Conservation (phyloP, 352 stramenopile genomes). For the Peronospora destructor region DNA sequence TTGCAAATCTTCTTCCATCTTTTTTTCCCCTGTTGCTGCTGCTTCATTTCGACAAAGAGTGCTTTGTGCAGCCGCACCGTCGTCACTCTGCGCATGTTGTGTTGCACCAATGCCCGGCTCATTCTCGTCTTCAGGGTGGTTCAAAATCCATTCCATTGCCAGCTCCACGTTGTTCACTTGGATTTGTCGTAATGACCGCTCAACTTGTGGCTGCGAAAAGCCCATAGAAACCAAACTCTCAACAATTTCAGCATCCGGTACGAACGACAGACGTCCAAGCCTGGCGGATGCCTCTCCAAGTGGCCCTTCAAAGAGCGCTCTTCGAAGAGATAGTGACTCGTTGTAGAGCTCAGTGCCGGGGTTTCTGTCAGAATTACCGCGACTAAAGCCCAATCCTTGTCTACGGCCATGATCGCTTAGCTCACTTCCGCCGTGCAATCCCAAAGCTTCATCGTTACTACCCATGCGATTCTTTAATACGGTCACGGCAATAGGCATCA, state of each 20-base stretch:
- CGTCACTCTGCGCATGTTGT: slow-evolving; percentile 19
- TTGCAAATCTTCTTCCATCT: slow-evolving; percentile 42
- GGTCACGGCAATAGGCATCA: slow-evolving; percentile 65
- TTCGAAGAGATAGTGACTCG: slow-evolving; percentile 39
- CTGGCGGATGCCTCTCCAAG: slow-evolving; percentile 13
- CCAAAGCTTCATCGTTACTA: slow-evolving; percentile 22
- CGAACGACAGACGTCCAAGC: slow-evolving; percentile 56
- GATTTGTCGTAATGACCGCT: slow-evolving; percentile 85
- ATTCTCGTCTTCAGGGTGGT: slow-evolving; percentile 77
- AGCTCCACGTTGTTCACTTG: slow-evolving; percentile 91
- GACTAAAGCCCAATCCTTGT: slow-evolving; percentile 35
- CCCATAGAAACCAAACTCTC: slow-evolving; percentile 93
- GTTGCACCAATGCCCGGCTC: slow-evolving; percentile 24
- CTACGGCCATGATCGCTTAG: slow-evolving; percentile 21
- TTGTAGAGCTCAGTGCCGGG: slow-evolving; percentile 30
- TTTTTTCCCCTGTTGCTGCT: slow-evolving; percentile 25
- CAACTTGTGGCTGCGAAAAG: slow-evolving; percentile 85
- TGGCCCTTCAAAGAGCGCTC: slow-evolving; percentile 42
- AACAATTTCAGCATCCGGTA: slow-evolving; percentile 86
- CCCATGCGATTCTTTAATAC: slow-evolving; percentile 76
- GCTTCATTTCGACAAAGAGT: slow-evolving; percentile 16
- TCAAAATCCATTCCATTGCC: slow-evolving; percentile 94
- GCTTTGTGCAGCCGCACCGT: slow-evolving; percentile 10
- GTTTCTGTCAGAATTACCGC: slow-evolving; percentile 27
- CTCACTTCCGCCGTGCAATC: slow-evolving; percentile 27